These are phyloP conservation scores for Lentithecium fluviatile DNA, from an alignment of 495 filamentous ascomycete species.

Conservation along the genomic window DNA sequence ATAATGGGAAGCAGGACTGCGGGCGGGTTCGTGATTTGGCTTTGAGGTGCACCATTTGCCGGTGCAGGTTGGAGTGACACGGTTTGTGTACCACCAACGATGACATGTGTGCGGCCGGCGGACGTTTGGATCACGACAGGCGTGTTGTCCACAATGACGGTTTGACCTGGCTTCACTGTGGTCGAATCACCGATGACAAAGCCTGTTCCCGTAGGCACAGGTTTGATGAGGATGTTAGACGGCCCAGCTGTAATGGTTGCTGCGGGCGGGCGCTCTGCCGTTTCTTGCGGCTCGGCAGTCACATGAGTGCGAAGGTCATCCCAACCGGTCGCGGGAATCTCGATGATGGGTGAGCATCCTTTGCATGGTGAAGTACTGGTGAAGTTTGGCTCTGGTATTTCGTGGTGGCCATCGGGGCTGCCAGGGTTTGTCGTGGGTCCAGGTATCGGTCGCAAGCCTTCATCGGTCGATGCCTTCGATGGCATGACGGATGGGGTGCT, in stretches of 20 bases:
- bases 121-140: constrained; percentile 28
- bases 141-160: constrained; percentile 26
- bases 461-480: constrained; percentile 23
- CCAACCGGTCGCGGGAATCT: constrained; percentile 19
- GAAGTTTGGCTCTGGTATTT: constrained; percentile 27
- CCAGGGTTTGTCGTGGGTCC: constrained; percentile 15
- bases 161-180: constrained; percentile 25
- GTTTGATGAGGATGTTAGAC: constrained; percentile 25
- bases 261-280: background rate
- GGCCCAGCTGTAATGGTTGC: constrained; percentile 28
- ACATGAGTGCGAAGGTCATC: constrained; percentile 13
- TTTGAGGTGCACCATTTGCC: background rate
- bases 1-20: constrained; percentile 15
- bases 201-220: constrained; percentile 2
- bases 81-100: constrained; percentile 19
- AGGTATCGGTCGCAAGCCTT: constrained; percentile 22
- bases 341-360: constrained; percentile 30
- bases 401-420: constrained; percentile 26
- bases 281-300: constrained; percentile 18
- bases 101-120: constrained; percentile 14
- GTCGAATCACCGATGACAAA: constrained; percentile 19
- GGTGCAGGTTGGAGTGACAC: constrained; percentile 8
- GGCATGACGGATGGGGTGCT: background rate
- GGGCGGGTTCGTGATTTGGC: constrained; percentile 4
- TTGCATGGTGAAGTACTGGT: constrained; percentile 14